Evolutionary conservation across 2,329 filamentous ascomycete species (phyloP).

Genomic region (Ilyonectria destructans): DNA sequence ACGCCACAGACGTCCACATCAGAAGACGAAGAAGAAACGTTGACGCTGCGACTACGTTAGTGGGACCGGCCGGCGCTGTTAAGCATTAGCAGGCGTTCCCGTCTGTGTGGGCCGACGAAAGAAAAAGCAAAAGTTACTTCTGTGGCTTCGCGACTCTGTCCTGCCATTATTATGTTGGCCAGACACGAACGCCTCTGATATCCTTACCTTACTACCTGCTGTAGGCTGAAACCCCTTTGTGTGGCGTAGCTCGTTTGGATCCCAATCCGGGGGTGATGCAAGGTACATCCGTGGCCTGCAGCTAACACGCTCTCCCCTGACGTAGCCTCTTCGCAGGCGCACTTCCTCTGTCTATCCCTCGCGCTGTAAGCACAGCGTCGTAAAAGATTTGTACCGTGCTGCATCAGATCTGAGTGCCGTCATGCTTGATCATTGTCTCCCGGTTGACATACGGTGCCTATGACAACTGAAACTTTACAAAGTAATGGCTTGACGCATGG

Average conservation of each 20-base stretch:
- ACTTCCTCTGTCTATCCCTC: not conserved
- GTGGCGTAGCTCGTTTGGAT: slow-evolving; percentile 12
- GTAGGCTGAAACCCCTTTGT: slow-evolving; percentile 9
- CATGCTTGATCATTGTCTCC: not conserved
- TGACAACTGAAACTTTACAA: not conserved
- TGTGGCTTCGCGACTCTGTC: not conserved
- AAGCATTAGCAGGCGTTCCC: no score
- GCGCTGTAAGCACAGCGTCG: not conserved
- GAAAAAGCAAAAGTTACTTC: not conserved
- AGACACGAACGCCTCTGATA: not conserved
- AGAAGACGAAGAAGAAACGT: slow-evolving; percentile 21
- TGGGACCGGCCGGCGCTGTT: slow-evolving; percentile 10
- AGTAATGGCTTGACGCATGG: not conserved
- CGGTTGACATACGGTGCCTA: not conserved
- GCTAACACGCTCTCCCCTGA: slow-evolving; percentile 23
- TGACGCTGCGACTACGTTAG: slow-evolving; percentile 23
- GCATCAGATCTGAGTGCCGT: not conserved
- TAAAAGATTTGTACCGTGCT: not conserved
- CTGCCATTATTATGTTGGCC: not conserved
- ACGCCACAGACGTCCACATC: slow-evolving; percentile 42
- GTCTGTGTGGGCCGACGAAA: not conserved
- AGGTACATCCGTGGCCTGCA: slow-evolving; percentile 33
- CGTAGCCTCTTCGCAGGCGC: not conserved
- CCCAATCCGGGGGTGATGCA: slow-evolving; percentile 32
- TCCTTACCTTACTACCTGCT: no score